Conservation (phyloP, 345 rosid species). For the Boechera divaricarpa region DNA sequence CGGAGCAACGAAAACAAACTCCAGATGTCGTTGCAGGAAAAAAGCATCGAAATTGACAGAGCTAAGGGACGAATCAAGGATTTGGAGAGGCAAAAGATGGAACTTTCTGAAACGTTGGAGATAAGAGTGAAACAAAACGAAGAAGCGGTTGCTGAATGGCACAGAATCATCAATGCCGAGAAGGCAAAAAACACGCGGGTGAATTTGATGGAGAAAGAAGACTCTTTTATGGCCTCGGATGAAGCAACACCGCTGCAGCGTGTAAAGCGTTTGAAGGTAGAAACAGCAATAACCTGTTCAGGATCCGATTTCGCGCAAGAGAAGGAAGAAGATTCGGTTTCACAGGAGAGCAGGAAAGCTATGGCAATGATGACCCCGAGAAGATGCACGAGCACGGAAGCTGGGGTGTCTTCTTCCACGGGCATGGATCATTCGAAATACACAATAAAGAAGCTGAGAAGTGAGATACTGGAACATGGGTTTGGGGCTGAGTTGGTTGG, state of each 20-base stretch:
- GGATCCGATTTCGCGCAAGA: slow-evolving; percentile 30
- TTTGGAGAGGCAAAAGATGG: slow-evolving; percentile 45
- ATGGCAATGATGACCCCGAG: slow-evolving; percentile 34
- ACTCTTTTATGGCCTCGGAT: slow-evolving; percentile 23
- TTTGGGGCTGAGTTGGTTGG: slow-evolving; percentile 50
- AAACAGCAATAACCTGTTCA: slow-evolving; percentile 33
- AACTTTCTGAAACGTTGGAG: slow-evolving; percentile 35
- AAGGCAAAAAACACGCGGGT: slow-evolving; percentile 19
- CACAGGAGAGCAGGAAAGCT: slow-evolving; percentile 35
- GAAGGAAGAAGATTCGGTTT: slow-evolving; percentile 32
- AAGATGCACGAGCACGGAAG: slow-evolving; percentile 45
- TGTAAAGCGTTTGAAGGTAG: slow-evolving; percentile 50
- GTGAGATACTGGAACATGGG: slow-evolving; percentile 48
- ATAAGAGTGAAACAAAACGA: slow-evolving; percentile 37
- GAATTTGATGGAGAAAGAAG: slow-evolving; percentile 38
- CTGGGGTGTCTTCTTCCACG: slow-evolving; percentile 31
- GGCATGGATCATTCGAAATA: slow-evolving; percentile 44
- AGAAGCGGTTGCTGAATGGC: slow-evolving; percentile 28
- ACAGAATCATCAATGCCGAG: slow-evolving; percentile 34
- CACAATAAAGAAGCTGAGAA: slow-evolving; percentile 48
- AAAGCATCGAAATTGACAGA: slow-evolving; percentile 36
- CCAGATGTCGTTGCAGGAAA: slow-evolving; percentile 42
- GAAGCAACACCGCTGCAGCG: slow-evolving; percentile 36
- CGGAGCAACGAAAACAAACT: slow-evolving; percentile 38
- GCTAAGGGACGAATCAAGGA: slow-evolving; percentile 29